These are phyloP conservation scores for Kwoniella mangroviensis DNA, from an alignment of 768 basidiomycete genomes.

Conservation along the genomic window DNA sequence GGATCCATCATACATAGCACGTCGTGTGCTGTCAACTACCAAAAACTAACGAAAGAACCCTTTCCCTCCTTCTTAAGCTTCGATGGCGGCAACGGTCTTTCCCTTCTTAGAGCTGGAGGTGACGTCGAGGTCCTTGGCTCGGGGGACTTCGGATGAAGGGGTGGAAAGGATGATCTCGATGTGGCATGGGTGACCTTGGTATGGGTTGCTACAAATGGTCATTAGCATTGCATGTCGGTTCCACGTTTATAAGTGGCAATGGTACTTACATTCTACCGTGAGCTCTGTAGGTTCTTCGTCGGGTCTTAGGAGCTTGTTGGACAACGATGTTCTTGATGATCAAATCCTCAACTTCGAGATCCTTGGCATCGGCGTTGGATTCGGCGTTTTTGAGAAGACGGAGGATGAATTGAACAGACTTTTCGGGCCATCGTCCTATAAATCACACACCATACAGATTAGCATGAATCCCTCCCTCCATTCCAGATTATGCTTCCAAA, in stretches of 20 bases:
- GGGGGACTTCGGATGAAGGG: constrained; percentile 81
- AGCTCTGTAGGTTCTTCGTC: constrained; percentile 93
- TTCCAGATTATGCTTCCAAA: constrained; percentile 28
- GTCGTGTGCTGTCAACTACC: constrained; percentile 21
- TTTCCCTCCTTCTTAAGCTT: constrained; percentile 44
- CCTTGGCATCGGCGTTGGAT: constrained; percentile 98
- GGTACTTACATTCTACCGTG: constrained; percentile 59
- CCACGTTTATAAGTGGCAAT: too few species aligned
- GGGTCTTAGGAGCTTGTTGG: constrained; percentile 98
- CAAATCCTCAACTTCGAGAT: constrained; percentile 88
- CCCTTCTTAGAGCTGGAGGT: constrained; percentile 59
- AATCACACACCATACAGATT: constrained; percentile 5
- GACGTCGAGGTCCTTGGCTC: constrained; percentile 79
- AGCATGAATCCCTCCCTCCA: constrained; percentile 1
- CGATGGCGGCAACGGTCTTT: constrained; percentile 56
- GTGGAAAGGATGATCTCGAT: constrained; percentile 85
- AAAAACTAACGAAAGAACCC: constrained; percentile 5
- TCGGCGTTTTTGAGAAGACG: constrained; percentile 98
- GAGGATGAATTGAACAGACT: constrained; percentile 93
- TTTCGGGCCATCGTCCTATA: constrained; percentile 99
- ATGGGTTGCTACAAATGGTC: constrained; percentile 70
- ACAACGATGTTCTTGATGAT: constrained; percentile 96
- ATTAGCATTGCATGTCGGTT: too few species aligned
- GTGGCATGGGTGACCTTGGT: constrained; percentile 97
- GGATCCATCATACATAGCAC: constrained; percentile 46